Percentiles rank a stretch among this genome's conserved stretches.
phyloP scores from a whole-genome alignment of 2,329 filamentous ascomycete genomes.

The Cladophialophora carrionii region DNA sequence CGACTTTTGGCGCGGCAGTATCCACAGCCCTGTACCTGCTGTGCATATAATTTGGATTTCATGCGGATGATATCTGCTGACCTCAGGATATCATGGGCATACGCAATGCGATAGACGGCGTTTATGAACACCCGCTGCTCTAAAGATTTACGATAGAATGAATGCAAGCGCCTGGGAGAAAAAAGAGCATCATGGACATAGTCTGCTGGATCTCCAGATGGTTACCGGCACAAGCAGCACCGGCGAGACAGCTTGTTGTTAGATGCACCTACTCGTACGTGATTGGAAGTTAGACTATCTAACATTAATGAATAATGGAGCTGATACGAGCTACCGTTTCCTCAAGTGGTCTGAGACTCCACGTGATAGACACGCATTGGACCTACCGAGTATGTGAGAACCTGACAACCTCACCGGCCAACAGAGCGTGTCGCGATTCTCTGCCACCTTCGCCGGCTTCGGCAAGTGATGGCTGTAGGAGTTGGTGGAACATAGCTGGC shows the following conservation, averaged over 20 bases:
- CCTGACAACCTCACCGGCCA: background rate
- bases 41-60: conserved; percentile 16
- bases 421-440: background rate
- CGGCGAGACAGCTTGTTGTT: background rate
- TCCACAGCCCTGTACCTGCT: conserved; percentile 31
- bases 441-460: too few species aligned
- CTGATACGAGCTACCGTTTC: background rate
- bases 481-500: too few species aligned
- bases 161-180: background rate
- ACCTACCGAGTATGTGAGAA: background rate
- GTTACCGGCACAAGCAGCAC: background rate
- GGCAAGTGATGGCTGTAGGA: too few species aligned
- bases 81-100: conserved; percentile 12
- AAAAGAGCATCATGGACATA: background rate
- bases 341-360: background rate
- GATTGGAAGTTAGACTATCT: background rate
- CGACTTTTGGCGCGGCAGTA: conserved; percentile 26
- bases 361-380: too few species aligned
- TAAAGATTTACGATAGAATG: conserved; percentile 17
- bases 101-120: conserved; percentile 8
- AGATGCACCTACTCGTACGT: background rate
- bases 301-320: background rate
- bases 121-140: conserved; percentile 14
- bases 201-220: background rate
- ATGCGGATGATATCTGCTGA: background rate